These are phyloP conservation scores for Hygrophila difformis DNA, from an alignment of 257 asterid genomes.

Conservation along the genomic window DNA sequence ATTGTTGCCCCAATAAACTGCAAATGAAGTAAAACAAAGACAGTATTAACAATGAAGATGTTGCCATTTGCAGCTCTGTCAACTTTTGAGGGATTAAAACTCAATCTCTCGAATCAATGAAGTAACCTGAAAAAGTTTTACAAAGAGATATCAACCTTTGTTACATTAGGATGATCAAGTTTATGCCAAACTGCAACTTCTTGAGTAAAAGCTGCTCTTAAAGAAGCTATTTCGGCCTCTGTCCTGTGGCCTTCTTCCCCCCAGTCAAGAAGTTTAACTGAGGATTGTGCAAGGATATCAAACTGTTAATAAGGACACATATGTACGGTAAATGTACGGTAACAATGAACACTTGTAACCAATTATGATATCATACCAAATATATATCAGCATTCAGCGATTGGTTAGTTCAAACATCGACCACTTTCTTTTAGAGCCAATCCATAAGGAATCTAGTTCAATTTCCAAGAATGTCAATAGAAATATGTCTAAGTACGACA, in stretches of 20 bases:
- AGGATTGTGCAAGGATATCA: conserved; percentile 13
- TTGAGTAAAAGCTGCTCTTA: conserved; percentile 80
- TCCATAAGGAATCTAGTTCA: not conserved
- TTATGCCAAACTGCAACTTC: conserved; percentile 94
- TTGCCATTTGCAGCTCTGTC: not conserved
- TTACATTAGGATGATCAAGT: conserved; percentile 85
- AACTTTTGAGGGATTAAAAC: no score
- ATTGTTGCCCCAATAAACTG: conserved; percentile 86
- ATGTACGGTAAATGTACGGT: no score
- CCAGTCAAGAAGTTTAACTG: conserved; percentile 88
- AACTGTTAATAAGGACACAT: not conserved
- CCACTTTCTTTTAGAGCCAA: not conserved
- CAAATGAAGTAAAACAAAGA: not conserved
- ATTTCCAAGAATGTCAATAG: conserved; percentile 7
- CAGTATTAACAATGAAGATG: not conserved
- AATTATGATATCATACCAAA: no score
- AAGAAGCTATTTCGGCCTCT: conserved; percentile 60
- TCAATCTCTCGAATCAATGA: not conserved
- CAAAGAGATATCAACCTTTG: conserved; percentile 42
- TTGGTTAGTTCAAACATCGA: not conserved
- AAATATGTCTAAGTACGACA: not conserved
- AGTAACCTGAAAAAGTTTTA: not conserved
- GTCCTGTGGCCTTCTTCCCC: conserved; percentile 88
- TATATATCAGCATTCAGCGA: not conserved
- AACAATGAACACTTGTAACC: conserved; percentile 1